Percentiles rank a stretch among this genome's conserved stretches.
phyloP scores from a whole-genome alignment of 257 asterid genomes.

The Capsicum rhomboideum region DNA sequence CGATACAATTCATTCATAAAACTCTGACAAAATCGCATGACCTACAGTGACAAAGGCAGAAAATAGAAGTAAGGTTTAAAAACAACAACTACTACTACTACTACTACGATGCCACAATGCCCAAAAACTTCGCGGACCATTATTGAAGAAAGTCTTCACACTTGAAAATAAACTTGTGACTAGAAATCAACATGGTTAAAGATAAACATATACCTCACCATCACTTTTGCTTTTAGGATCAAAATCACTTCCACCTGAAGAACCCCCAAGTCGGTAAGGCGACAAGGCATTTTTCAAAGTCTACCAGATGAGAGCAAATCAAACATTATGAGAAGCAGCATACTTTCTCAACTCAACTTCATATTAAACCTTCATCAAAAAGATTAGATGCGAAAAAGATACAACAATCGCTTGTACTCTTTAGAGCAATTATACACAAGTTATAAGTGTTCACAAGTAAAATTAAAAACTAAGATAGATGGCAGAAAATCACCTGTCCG shows the following conservation, averaged over 20 bases:
- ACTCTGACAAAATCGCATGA: constrained; percentile 97
- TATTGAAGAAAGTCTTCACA: not conserved
- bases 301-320: constrained; percentile 40
- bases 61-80: not conserved
- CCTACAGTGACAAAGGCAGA: constrained; percentile 30
- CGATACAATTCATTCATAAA: constrained; percentile 95
- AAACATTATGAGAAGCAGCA: constrained; percentile 13
- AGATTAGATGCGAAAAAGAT: not conserved
- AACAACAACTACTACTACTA: not conserved
- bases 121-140: not conserved
- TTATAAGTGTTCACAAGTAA: not conserved
- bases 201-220: constrained; percentile 54
- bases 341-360: not conserved
- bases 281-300: constrained; percentile 91
- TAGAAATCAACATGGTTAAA: constrained; percentile 8
- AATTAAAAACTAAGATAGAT: not conserved
- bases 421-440: not conserved
- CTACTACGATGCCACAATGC: not conserved
- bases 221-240: constrained; percentile 93
- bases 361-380: not conserved
- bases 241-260: constrained; percentile 98
- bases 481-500: constrained; percentile 57
- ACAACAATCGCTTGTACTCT: not conserved
- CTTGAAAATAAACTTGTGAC: constrained; percentile 5
- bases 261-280: constrained; percentile 96